Percentiles rank a stretch among this genome's conserved stretches.
These are phyloP conservation scores for Simplicillium aogashimaense DNA, from an alignment of 2,329 filamentous ascomycete genomes.

Conservation along the genomic window DNA sequence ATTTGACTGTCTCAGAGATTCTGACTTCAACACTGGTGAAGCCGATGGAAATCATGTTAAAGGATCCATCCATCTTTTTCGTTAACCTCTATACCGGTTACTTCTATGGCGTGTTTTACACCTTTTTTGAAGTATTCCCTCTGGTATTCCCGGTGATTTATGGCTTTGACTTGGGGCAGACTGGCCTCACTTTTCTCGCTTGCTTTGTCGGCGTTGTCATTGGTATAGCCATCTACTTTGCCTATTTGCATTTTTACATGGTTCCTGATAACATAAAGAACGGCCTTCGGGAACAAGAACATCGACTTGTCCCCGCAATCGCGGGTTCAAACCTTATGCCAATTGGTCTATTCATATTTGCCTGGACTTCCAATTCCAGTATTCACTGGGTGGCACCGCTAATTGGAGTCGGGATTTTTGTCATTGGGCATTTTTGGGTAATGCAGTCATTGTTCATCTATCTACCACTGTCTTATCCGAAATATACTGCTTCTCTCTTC, in stretches of 20 bases:
- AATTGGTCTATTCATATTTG: conserved; percentile 59
- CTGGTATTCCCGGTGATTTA: conserved; percentile 34
- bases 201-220: conserved; percentile 49
- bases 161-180: conserved; percentile 43
- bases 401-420: conserved; percentile 44
- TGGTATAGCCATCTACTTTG: conserved; percentile 26
- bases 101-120: conserved; percentile 44
- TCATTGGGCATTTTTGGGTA: conserved; percentile 35
- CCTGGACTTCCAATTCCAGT: conserved; percentile 53
- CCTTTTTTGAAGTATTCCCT: conserved; percentile 50
- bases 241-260: conserved; percentile 10
- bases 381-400: conserved; percentile 51
- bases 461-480: conserved; percentile 10
- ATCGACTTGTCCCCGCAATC: conserved; percentile 10
- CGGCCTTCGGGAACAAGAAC: conserved; percentile 9
- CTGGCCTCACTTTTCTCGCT: conserved; percentile 51
- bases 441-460: conserved; percentile 12
- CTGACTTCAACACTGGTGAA: conserved; percentile 13
- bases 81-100: conserved; percentile 29
- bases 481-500: conserved; percentile 10
- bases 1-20: conserved; percentile 10
- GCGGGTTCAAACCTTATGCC: conserved; percentile 52
- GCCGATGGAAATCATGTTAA: conserved; percentile 20
- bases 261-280: conserved; percentile 6
- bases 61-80: conserved; percentile 22